Evolutionary conservation across 108 stramenopile species (phyloP).

Genomic region (Fragilariopsis cylindrus): DNA sequence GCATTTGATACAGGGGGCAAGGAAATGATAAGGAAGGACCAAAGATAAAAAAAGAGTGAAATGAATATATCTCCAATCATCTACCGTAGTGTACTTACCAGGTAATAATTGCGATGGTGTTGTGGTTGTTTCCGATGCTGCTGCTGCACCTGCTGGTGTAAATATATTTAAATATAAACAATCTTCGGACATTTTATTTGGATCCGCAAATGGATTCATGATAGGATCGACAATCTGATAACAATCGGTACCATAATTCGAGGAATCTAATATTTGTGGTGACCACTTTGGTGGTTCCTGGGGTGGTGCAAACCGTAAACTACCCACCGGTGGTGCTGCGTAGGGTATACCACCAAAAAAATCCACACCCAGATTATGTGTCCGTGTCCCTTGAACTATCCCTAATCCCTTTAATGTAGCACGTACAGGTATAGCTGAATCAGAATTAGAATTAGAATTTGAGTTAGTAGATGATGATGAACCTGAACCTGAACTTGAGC

Average conservation of each 20-base stretch:
- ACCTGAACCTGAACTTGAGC: too few relatives aligned
- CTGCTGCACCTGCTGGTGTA: slow-evolving; percentile 54
- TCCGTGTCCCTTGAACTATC: slow-evolving; percentile 45
- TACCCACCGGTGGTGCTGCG: slow-evolving; percentile 60
- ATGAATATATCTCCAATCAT: too few relatives aligned
- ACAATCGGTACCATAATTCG: slow-evolving; percentile 64
- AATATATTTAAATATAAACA: slow-evolving; percentile 75
- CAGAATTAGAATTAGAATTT: background rate
- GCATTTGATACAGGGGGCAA: slow-evolving; percentile 15
- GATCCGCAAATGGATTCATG: slow-evolving; percentile 44
- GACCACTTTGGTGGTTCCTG: slow-evolving; percentile 51
- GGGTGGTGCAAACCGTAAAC: slow-evolving; percentile 56
- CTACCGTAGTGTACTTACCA: slow-evolving; percentile 12
- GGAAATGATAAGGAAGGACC: background rate
- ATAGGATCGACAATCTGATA: slow-evolving; percentile 64
- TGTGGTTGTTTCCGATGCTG: background rate
- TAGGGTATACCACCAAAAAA: slow-evolving; percentile 62
- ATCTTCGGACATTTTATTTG: slow-evolving; percentile 67
- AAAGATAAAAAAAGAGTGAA: background rate
- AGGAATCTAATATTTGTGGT: slow-evolving; percentile 56
- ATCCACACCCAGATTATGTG: slow-evolving; percentile 40
- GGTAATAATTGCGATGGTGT: too few relatives aligned
- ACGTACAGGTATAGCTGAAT: slow-evolving; percentile 25
- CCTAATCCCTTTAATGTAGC: slow-evolving; percentile 32
- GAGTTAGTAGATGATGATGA: too few relatives aligned